Evolutionary conservation across 2,329 filamentous ascomycete genomes (phyloP).

Genomic region (Xylaria sp.): DNA sequence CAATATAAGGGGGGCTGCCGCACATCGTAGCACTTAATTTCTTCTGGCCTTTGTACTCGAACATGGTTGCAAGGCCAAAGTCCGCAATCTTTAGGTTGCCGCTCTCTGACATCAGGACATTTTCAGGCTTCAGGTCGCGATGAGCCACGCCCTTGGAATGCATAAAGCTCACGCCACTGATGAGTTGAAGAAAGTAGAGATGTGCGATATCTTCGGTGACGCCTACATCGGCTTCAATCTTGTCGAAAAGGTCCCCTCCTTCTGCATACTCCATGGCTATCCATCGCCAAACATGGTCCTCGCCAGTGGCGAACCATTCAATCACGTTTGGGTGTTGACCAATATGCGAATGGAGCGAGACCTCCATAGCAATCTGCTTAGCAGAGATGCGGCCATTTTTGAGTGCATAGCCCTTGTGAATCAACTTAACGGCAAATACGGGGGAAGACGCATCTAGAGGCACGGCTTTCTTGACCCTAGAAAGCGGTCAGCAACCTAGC

Average conservation of each 20-base stretch:
- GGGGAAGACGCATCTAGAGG: slow-evolving; percentile 76
- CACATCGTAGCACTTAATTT: slow-evolving; percentile 91
- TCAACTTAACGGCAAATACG: slow-evolving; percentile 97
- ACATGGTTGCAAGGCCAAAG: slow-evolving; percentile 95
- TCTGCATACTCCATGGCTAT: slow-evolving; percentile 98
- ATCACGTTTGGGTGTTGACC: slow-evolving; percentile 94
- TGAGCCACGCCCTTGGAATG: slow-evolving; percentile 96
- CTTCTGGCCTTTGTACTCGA: slow-evolving; percentile 84
- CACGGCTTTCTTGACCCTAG: slow-evolving; percentile 90
- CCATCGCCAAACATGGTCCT: slow-evolving; percentile 91
- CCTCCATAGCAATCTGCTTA: slow-evolving; percentile 92
- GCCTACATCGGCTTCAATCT: slow-evolving; percentile 97
- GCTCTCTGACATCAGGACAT: slow-evolving; percentile 85
- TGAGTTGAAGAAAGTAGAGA: slow-evolving; percentile 92
- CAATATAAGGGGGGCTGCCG: slow-evolving; percentile 96
- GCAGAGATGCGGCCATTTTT: slow-evolving; percentile 87
- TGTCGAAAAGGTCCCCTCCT: slow-evolving; percentile 97
- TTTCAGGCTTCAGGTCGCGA: slow-evolving; percentile 92
- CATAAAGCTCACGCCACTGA: slow-evolving; percentile 92
- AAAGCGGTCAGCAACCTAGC: slow-evolving; percentile 34
- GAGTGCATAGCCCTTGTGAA: slow-evolving; percentile 95
- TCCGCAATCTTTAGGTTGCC: slow-evolving; percentile 95
- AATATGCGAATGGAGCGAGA: slow-evolving; percentile 87
- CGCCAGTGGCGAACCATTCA: slow-evolving; percentile 87
- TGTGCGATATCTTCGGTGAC: slow-evolving; percentile 96